These are phyloP conservation scores for Osmanthus fragrans DNA, from an alignment of 257 asterid genomes.

Conservation along the genomic window DNA sequence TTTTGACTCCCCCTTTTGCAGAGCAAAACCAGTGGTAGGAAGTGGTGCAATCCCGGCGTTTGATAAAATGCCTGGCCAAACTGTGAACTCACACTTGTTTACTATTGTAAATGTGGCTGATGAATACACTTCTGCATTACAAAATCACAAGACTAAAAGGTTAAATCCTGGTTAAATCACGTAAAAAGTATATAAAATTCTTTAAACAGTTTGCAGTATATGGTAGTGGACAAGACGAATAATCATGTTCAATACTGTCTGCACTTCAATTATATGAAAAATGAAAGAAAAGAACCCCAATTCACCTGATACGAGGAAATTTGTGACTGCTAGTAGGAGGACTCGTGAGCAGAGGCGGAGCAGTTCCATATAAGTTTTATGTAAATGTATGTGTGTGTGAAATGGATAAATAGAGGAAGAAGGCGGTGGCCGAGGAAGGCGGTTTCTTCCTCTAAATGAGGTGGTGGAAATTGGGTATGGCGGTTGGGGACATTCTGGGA, in stretches of 20 bases:
- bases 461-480: neutral
- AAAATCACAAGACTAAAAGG: neutral
- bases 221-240: too few species aligned
- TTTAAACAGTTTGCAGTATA: too few species aligned
- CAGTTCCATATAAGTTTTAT: conserved; percentile 35
- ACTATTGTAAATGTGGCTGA: conserved; percentile 41
- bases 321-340: conserved; percentile 38
- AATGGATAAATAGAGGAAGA: conserved; percentile 2
- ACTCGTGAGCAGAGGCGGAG: conserved; percentile 24
- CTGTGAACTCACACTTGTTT: conserved; percentile 41
- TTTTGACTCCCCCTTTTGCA: conserved; percentile 40
- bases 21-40: conserved; percentile 39
- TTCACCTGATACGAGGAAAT: conserved; percentile 55
- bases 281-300: neutral
- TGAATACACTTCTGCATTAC: conserved; percentile 29
- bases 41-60: conserved; percentile 44
- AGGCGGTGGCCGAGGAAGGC: neutral
- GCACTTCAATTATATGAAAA: too few species aligned
- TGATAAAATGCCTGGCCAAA: conserved; percentile 55
- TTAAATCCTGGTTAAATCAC: neutral
- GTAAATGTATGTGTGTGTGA: neutral
- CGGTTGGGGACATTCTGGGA: neutral
- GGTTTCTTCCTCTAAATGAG: neutral
- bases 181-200: neutral
- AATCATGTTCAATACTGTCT: too few species aligned